Evolutionary conservation across 148 eudicot species (phyloP), one percentile per base, ranked within the genome.

Genomic region (Nepenthes mirabilis): DNA sequence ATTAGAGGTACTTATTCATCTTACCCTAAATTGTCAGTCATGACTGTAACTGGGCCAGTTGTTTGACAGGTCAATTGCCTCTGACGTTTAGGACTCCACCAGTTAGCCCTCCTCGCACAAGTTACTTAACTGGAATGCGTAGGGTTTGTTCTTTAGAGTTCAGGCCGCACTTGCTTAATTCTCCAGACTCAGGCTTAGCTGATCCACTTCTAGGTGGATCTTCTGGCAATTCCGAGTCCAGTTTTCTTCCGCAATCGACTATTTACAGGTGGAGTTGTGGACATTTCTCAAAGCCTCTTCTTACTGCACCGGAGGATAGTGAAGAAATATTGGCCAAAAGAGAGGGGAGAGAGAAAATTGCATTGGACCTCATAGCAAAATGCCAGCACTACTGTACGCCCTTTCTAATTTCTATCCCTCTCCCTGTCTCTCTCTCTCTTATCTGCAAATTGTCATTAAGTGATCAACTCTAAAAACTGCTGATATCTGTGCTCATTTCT

Each of bases 181-280:
- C 89, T 67, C 89, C 89, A 12, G 98, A 93, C 52, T 72, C 94
- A 2, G 95, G 96, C 67, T 76, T 88, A 67, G 96, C 91, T 54
- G 91, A 83, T 74, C 91, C 98, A 47, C 87, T 83, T 71, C 72
- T 93, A 62, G 87, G 74, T 64, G 94, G 79, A 67, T 63, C 77
- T 61, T 65, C 83, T 65, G 74, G 83, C 34, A 68, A 63, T 69
- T 60, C 84, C 43, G 96, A 91, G 58, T 88, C 90, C 40, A 83
- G 94, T 77, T 85, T 91, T 55, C 94, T 88, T 70, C 98, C 96
- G 1, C 90, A 85, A 56, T 83, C 96, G 47, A 91, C 90, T 52
- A 88, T 91, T 71, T 93, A 93, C 74, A 86, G 78, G 48, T 93
- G 98, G 98, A 85, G 98, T 57, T 88, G 96, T 58, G 88, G 88